A percentile compares a stretch with the other conserved stretches of the same genome.
phyloP scores from a whole-genome alignment of 169 alveolate genomes.

The Besnoitia besnoiti region DNA sequence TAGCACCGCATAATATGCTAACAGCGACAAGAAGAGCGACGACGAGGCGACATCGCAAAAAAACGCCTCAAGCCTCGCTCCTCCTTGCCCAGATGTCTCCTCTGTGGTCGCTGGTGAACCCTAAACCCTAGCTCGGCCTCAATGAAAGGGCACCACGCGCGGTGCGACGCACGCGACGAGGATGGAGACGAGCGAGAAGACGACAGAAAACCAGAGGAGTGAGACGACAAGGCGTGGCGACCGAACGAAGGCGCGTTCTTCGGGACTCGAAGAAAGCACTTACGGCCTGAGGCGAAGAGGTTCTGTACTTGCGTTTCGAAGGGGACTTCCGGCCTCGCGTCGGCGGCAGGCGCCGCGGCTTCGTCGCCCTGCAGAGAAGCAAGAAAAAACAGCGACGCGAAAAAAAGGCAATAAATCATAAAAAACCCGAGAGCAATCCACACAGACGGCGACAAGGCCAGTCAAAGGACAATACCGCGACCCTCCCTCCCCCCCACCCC shows the following conservation, averaged over 20 bases:
- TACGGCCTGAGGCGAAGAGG: neutral
- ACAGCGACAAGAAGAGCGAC: no score
- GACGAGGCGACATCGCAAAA: no score
- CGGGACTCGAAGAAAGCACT: neutral
- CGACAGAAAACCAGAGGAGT: neutral
- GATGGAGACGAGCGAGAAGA: neutral
- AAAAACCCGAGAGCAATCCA: neutral
- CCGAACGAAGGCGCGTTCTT: neutral
- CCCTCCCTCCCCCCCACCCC: no score
- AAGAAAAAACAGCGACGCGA: neutral
- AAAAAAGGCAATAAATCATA: no score
- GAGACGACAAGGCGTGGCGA: neutral
- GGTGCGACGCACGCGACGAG: neutral
- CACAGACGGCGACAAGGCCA: neutral
- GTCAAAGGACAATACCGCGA: neutral
- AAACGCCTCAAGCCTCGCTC: no score
- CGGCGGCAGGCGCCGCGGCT: neutral
- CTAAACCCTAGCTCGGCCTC: no score
- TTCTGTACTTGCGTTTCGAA: neutral
- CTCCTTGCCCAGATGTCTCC: no score
- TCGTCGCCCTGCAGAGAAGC: neutral
- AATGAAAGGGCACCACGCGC: neutral
- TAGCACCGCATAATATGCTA: no score
- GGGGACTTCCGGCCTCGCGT: neutral
- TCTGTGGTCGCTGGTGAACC: no score